phyloP scores from a whole-genome alignment of 2,329 filamentous ascomycete species.

The Fusarium musae region DNA sequence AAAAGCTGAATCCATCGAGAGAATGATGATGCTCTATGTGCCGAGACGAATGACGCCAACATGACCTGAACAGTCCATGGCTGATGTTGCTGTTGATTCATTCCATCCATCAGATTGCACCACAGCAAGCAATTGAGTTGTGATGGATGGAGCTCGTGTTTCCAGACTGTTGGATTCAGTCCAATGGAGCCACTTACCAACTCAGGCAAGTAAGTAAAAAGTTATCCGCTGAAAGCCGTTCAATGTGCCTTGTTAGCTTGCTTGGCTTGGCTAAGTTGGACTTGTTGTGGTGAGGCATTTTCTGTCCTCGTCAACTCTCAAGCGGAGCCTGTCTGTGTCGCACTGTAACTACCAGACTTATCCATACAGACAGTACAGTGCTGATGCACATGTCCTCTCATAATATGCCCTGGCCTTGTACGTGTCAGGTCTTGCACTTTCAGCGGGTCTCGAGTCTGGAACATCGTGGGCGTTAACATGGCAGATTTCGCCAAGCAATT shows the following conservation, averaged over 20 bases:
- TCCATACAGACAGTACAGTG: not conserved
- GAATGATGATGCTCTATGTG: not conserved
- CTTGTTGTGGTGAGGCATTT: conserved; percentile 38
- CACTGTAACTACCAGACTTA: conserved; percentile 25
- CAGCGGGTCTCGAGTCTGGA: conserved; percentile 39
- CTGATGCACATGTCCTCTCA: conserved; percentile 1
- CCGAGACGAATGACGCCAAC: conserved; percentile 36
- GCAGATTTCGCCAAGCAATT: conserved; percentile 34
- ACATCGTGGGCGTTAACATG: conserved; percentile 25
- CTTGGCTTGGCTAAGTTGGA: not conserved
- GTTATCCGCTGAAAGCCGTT: conserved; percentile 29
- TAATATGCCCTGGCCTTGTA: conserved; percentile 4
- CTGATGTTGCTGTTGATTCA: not conserved
- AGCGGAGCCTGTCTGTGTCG: conserved; percentile 22
- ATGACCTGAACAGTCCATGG: conserved; percentile 5
- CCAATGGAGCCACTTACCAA: conserved; percentile 15
- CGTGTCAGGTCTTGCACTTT: conserved; percentile 22
- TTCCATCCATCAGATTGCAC: not conserved
- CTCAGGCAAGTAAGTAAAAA: conserved; percentile 14
- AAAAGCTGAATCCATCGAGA: conserved; percentile 3
- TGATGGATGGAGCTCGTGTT: conserved; percentile 10
- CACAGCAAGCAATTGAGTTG: not conserved
- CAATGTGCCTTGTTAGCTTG: not conserved
- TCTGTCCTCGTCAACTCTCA: conserved; percentile 30
- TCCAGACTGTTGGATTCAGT: conserved; percentile 29